Base-by-base conservation (phyloP, 768 basidiomycete genomes). In the Pleurotus pulmonarius region DNA sequence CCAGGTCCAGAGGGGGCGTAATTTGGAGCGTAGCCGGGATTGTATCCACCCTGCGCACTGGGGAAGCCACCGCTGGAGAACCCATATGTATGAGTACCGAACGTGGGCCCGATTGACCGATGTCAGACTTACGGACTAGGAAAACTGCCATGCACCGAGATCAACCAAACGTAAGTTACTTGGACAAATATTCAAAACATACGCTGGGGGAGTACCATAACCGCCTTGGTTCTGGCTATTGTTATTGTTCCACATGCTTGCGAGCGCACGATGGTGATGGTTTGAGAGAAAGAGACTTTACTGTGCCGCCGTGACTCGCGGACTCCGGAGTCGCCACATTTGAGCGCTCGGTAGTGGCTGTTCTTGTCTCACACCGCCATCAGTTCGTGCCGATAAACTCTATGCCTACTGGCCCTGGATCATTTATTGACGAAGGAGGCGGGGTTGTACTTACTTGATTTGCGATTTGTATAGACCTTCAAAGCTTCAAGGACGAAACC, bases 1-100 rank as follows among this genome's bases (percentile, higher is more conserved):
- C 57, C 57, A 12, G 51, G 37, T 13, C 56, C 59, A 45, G 57
- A 49, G 11, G 67, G 44, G 0, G 60, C 63, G 49, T 70, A 72
- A 6, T 73, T 67, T 24, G 77, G 74, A 12, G 72, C 64, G 58
- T 80, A 80, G n/a, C 73, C 67, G 12, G 75, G 72, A 60, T 65
- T 72, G 58, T 73, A 74, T 4, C 73, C 76, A 22, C 66, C 44
- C 38, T 66, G 60, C 44, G 64, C 61, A 4, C 26, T 55, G 22
- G 46, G 61, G 49, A 51, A 61, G 43, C 46, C 63, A 58, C 41
- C 48, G 34, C 58, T 61, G 60, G 34, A 12, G 12, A 11, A 11
- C 39, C 8, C 4, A 51, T 44, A 11, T 24, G 13, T 2, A n/a
- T 34, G 34, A 22, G 40, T 39, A 25, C 12, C 49, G 65, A 57